Percentiles rank a stretch among this genome's conserved stretches.
Evolutionary conservation across 345 rosid genomes (phyloP).

Genomic region (Eucalyptus coolabah): DNA sequence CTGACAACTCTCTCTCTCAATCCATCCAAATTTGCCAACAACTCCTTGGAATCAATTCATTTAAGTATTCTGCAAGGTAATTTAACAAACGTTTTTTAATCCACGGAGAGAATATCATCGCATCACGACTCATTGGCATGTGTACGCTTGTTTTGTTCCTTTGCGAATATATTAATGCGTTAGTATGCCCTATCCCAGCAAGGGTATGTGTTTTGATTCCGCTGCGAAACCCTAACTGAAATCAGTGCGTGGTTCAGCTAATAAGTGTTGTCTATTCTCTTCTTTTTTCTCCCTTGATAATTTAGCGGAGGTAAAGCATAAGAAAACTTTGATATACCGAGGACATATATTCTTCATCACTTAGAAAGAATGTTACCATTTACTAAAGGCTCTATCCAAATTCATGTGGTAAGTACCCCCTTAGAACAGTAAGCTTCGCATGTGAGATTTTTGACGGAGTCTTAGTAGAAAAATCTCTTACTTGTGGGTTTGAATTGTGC

Average conservation of each 20-base stretch:
- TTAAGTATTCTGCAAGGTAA: slow-evolving; percentile 20
- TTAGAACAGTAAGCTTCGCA: neutral
- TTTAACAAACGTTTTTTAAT: neutral
- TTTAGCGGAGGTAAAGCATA: neutral
- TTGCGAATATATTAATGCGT: slow-evolving; percentile 2
- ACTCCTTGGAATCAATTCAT: slow-evolving; percentile 48
- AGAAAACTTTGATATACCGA: neutral
- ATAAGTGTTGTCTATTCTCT: neutral
- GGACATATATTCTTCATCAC: neutral
- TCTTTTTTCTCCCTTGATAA: neutral
- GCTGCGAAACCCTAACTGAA: neutral
- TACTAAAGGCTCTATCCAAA: neutral
- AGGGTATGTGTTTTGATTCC: neutral
- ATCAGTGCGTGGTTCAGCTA: neutral
- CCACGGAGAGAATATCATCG: slow-evolving; percentile 35
- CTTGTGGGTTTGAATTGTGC: neutral
- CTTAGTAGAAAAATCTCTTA: neutral
- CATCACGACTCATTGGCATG: slow-evolving; percentile 18
- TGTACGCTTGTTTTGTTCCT: slow-evolving; percentile 36
- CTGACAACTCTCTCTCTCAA: neutral
- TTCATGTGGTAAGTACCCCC: neutral
- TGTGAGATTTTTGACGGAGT: neutral
- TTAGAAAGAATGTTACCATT: neutral
- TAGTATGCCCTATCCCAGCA: neutral
- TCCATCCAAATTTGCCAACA: slow-evolving; percentile 60